Percentiles rank a stretch among this genome's conserved stretches.
These are phyloP conservation scores for Cadophora gregata DNA, from an alignment of 2,329 filamentous ascomycete species.

Conservation along the genomic window DNA sequence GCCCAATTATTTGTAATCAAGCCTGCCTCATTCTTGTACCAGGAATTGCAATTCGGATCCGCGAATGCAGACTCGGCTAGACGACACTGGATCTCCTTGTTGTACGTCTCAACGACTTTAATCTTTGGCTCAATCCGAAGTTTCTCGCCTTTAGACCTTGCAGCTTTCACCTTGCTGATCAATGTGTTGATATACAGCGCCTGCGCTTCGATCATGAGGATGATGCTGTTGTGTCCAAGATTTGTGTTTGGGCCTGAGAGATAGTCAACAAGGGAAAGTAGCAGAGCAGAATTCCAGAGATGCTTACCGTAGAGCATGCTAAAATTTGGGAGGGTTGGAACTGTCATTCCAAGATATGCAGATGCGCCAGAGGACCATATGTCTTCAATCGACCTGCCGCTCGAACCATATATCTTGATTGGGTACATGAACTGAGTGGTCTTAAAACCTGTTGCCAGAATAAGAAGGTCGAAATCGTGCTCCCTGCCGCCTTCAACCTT, in stretches of 20 bases:
- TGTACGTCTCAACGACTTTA: constrained; percentile 42
- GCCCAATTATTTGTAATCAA: constrained; percentile 41
- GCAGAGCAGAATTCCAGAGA: not conserved
- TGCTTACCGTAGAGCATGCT: constrained; percentile 46
- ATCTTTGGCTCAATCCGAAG: constrained; percentile 54
- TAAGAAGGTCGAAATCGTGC: constrained; percentile 59
- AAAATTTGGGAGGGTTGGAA: constrained; percentile 37
- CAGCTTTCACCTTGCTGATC: constrained; percentile 51
- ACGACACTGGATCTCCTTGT: constrained; percentile 34
- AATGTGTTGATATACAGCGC: constrained; percentile 36
- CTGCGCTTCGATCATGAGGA: constrained; percentile 42
- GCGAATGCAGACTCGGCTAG: constrained; percentile 33
- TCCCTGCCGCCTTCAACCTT: constrained; percentile 49
- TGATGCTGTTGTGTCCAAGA: constrained; percentile 40
- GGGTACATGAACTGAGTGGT: constrained; percentile 64
- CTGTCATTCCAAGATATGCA: constrained; percentile 37
- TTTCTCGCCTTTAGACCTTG: constrained; percentile 47
- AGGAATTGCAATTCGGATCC: constrained; percentile 38
- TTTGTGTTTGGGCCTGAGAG: constrained; percentile 44
- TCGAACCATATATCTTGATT: constrained; percentile 56
- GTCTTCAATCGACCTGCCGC: constrained; percentile 51
- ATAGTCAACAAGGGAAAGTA: constrained; percentile 50
- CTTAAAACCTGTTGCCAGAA: constrained; percentile 64
- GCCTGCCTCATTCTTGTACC: constrained; percentile 39
- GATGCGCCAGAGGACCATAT: constrained; percentile 60